These are phyloP conservation scores for Talaromyces sp. DNA, from an alignment of 2,329 filamentous ascomycete genomes.

Conservation along the genomic window DNA sequence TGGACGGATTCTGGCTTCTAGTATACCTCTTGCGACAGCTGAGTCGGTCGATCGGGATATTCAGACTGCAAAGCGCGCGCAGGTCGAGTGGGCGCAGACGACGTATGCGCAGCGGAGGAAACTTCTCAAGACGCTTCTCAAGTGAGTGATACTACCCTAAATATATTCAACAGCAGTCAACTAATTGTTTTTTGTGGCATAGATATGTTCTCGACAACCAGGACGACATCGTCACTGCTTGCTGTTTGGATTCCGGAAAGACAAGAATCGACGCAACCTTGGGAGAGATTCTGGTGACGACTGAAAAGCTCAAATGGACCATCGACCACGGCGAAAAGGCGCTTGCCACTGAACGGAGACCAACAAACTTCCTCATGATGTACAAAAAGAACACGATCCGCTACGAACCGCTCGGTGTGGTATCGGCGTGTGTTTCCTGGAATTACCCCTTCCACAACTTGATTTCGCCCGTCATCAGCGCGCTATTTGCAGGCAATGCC, in stretches of 20 bases:
- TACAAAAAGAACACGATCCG: slow-evolving; percentile 89
- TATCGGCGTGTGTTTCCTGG: slow-evolving; percentile 91
- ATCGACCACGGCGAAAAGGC: slow-evolving; percentile 83
- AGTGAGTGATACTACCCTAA: slow-evolving; percentile 34
- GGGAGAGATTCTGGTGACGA: slow-evolving; percentile 90
- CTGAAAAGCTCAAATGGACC: slow-evolving; percentile 92
- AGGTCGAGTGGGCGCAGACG: slow-evolving; percentile 71
- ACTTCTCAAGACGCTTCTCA: slow-evolving; percentile 75
- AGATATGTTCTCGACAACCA: slow-evolving; percentile 81
- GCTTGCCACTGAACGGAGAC: slow-evolving; percentile 64
- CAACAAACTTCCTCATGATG: slow-evolving; percentile 87
- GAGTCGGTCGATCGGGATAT: slow-evolving; percentile 76
- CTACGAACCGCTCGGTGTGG: slow-evolving; percentile 90
- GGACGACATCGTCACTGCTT: slow-evolving; percentile 75
- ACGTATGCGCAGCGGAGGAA: slow-evolving; percentile 70
- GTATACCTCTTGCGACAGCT: slow-evolving; percentile 63
- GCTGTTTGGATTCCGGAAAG: slow-evolving; percentile 91
- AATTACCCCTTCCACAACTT: slow-evolving; percentile 98
- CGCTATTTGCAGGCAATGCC: slow-evolving; percentile 85
- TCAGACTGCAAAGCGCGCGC: slow-evolving; percentile 66
- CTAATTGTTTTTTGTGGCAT: not conserved
- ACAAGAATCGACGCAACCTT: slow-evolving; percentile 91
- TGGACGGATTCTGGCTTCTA: slow-evolving; percentile 67
- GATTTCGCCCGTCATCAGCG: slow-evolving; percentile 82
- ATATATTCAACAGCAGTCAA: not conserved